These are phyloP conservation scores for Venturia nashicola DNA, from an alignment of 2,329 filamentous ascomycete species.

Conservation along the genomic window DNA sequence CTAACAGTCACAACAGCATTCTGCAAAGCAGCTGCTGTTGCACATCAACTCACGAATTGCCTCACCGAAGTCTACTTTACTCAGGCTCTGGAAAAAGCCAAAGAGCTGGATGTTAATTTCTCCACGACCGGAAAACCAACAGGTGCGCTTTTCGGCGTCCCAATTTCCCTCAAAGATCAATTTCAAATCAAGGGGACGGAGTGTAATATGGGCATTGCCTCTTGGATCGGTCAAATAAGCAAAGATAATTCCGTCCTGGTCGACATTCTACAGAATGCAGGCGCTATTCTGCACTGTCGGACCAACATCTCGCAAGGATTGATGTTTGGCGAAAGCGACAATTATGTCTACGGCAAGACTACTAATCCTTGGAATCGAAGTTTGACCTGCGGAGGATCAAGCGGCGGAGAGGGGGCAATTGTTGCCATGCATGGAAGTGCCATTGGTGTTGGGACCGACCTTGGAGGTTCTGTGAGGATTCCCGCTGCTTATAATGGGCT, in stretches of 20 bases:
- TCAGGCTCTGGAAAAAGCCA: slow-evolving; percentile 21
- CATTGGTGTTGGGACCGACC: slow-evolving; percentile 41
- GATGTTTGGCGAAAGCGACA: slow-evolving; percentile 39
- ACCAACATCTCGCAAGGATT: slow-evolving; percentile 44
- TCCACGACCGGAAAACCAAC: background rate
- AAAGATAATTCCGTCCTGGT: slow-evolving; percentile 28
- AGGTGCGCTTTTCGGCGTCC: slow-evolving; percentile 16
- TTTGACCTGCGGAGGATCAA: slow-evolving; percentile 39
- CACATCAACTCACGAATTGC: slow-evolving; percentile 19
- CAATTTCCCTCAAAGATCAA: slow-evolving; percentile 24
- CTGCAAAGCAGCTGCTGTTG: slow-evolving; percentile 25
- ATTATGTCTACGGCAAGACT: slow-evolving; percentile 34
- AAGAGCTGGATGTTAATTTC: slow-evolving; percentile 16
- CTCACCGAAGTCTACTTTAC: slow-evolving; percentile 27
- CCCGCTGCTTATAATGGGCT: slow-evolving; percentile 38
- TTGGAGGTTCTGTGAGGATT: slow-evolving; percentile 40
- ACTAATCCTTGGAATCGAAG: slow-evolving; percentile 35
- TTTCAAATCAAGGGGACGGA: slow-evolving; percentile 24
- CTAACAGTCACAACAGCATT: slow-evolving; percentile 29
- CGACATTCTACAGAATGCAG: slow-evolving; percentile 29
- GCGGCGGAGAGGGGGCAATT: slow-evolving; percentile 41
- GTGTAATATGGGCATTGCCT: slow-evolving; percentile 28
- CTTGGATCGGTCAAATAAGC: slow-evolving; percentile 29
- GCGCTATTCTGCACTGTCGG: slow-evolving; percentile 39
- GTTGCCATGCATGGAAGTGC: slow-evolving; percentile 35